Evolutionary conservation across 2,329 filamentous ascomycete genomes (phyloP), one percentile per base, ranked within the genome.

Genomic region (Venturia oleaginea): DNA sequence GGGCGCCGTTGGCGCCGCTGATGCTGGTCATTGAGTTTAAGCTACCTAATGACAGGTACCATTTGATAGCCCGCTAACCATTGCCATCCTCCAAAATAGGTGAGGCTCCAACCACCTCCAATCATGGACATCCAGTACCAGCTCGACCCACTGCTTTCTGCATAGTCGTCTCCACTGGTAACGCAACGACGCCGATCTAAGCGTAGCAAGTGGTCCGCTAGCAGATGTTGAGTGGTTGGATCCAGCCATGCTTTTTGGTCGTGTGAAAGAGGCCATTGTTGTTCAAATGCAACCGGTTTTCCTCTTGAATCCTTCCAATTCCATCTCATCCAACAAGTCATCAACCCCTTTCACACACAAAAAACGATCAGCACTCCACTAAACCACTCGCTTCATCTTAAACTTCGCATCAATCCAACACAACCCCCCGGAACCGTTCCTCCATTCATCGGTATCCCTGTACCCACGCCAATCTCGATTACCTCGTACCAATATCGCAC

Each of bases 101-200:
- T 43, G 59, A 40, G 59, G 59, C 59, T 60, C 59, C 59, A 42
- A 42, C 59, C 59, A 60, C 34, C 55, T 40, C 59, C 40, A 60
- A 27, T 60, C 24, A 8, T 43, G 34, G 59, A 60, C 27, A n/a
- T 60, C 59, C 59, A 60, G n/a, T 42, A 22, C 15, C 57, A 59
- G 22, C 24, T 59, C n/a, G 32, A 6, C 57, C 11, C 32, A 15
- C 34, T 59, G 57, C 37, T 43, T 60, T 37, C 11, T 57, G 51
- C 27, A 57, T 57, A 27, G 51, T 34, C 51, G 27, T 34, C 15
- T 57, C 19, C 51, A 34, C 30, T 57, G 51, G 24, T 24, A 54
- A 54, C 27, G 19, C 43, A 48, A 48, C 19, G 19, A 22, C 4
- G 51, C 51, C 51, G 15, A 57, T 57, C 30, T 34, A 15, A 57